Evolutionary conservation across 2,329 filamentous ascomycete species (phyloP).

Genomic region (Penicillium capsulatum): DNA sequence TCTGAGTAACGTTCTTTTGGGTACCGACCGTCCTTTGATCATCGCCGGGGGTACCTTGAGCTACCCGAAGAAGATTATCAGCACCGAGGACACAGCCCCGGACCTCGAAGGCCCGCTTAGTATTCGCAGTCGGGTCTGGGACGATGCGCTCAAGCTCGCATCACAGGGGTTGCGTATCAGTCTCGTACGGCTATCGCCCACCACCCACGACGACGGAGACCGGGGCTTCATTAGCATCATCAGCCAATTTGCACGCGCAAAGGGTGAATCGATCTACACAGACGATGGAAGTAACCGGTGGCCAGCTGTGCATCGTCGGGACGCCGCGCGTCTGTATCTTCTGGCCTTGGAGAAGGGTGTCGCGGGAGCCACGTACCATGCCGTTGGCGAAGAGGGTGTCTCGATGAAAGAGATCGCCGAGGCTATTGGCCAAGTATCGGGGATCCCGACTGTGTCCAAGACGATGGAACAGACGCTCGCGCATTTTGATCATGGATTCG

Average conservation of each 20-base stretch:
- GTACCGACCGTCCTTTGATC: conserved; percentile 34
- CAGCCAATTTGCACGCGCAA: conserved; percentile 22
- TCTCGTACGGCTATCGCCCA: conserved; percentile 41
- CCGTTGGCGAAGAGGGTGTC: conserved; percentile 35
- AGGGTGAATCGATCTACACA: conserved; percentile 34
- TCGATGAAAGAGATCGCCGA: conserved; percentile 34
- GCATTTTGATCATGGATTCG: conserved; percentile 31
- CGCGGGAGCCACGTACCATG: conserved; percentile 37
- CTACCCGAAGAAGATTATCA: conserved; percentile 23
- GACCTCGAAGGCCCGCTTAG: conserved; percentile 14
- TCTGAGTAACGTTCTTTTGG: conserved; percentile 33
- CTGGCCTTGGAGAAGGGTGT: conserved; percentile 39
- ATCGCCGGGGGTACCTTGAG: conserved; percentile 37
- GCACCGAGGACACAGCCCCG: conserved; percentile 28
- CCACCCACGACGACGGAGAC: conserved; percentile 37
- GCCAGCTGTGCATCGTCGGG: conserved; percentile 37
- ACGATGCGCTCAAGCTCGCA: conserved; percentile 16
- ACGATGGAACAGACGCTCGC: conserved; percentile 25
- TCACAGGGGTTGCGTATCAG: conserved; percentile 30
- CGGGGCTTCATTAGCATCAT: conserved; percentile 30
- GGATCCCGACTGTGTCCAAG: conserved; percentile 30
- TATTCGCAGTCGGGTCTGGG: conserved; percentile 24
- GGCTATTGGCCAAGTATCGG: conserved; percentile 34
- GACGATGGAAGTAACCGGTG: conserved; percentile 37
- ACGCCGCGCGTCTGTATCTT: conserved; percentile 38